Base-by-base conservation (phyloP, 345 rosid genomes). In the Acer saccharum region DNA sequence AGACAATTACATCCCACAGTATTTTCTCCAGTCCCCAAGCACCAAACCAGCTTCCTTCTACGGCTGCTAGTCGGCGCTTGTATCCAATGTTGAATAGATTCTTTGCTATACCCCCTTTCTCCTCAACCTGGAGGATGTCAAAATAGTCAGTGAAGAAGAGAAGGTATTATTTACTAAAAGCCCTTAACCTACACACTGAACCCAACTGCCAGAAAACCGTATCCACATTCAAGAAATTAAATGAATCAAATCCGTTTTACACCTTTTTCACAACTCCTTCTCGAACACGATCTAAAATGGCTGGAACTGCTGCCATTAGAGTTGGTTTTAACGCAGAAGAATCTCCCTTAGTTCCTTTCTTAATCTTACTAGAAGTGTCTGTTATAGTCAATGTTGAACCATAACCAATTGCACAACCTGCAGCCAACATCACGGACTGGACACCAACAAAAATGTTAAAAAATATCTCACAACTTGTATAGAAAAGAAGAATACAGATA, bases 291-390 rank as follows among this genome's bases (percentile, higher is more conserved):
- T 95, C 98, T 12, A 95, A 79, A 78, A 95, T 90, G 73, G 95
- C 93, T 58, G 98, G 98, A 89, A 95, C 98, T 29, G 98, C 90
- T 16, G 97, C 79, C 95, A 95, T 86, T 79, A 93, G 84, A 55
- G 98, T 93, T 29, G 98, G 98, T 62, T 86, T 89, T 32, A 95
- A 86, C 43, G 57, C 86, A 73, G 98, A 84, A 81, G 86, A 94
- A 90, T 95, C 98, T 78, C 98, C 98, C 77, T 88, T 87, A 73
- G 98, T 95, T 78, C 98, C 98, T 87, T 81, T 93, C 89, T 84
- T 93, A 67, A 93, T 84, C 90, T 89, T 95, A 79, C 73, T 93
- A 64, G 98, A 87, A 46, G 93, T 89, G 75, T 95, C 98, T 16
- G 98, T 95, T 55, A 91, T 66, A 68, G 98, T 95, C 87, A 91